Evolutionary conservation across 164 flowering plant genomes (phyloP).

Genomic region (Echeveria elegans): DNA sequence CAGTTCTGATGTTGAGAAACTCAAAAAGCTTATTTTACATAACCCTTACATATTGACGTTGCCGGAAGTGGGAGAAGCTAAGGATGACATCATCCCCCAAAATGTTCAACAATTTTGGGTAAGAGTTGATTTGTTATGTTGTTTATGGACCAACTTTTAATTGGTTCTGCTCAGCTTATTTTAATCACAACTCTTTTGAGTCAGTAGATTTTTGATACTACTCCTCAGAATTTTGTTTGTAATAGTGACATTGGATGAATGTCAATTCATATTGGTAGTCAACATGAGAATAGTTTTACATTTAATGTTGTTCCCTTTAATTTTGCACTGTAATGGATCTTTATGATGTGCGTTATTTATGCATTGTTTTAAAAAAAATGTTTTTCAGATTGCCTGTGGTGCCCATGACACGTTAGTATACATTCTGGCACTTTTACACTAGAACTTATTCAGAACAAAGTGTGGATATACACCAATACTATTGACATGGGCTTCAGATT

Average conservation of each 20-base stretch:
- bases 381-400: slow-evolving; percentile 45
- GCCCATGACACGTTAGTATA: slow-evolving; percentile 62
- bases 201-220: neutral
- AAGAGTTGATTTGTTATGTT: slow-evolving; percentile 14
- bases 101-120: slow-evolving; percentile 95
- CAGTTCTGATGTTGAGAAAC: slow-evolving; percentile 95
- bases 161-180: neutral
- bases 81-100: slow-evolving; percentile 75
- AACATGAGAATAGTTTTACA: neutral
- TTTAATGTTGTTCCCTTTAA: neutral
- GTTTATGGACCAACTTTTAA: neutral
- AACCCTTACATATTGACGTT: slow-evolving; percentile 85
- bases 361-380: neutral
- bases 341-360: no score
- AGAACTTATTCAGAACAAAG: slow-evolving; percentile 83
- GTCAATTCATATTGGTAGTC: no score
- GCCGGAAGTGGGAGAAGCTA: slow-evolving; percentile 43
- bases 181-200: neutral
- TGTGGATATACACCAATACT: slow-evolving; percentile 71
- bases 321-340: neutral
- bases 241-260: no score
- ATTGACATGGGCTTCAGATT: slow-evolving; percentile 81
- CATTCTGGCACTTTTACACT: slow-evolving; percentile 80
- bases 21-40: slow-evolving; percentile 83
- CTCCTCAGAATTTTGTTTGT: no score